Conservation (phyloP, 441 rosid genomes). For the Dalechampia spathulata region DNA sequence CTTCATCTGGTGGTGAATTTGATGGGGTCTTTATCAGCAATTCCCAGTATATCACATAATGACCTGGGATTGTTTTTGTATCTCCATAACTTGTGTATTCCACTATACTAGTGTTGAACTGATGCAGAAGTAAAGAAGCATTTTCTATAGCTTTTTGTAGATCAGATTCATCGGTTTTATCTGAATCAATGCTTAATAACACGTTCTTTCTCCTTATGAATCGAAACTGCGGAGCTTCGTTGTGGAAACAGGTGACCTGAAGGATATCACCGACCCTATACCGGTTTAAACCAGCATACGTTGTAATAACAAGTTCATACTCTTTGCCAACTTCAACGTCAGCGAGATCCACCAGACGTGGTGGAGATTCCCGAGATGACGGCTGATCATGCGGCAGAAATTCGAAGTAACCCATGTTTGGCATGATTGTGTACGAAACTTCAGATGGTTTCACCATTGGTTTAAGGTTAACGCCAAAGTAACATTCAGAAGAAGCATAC, state of each 20-base stretch:
- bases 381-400: no score
- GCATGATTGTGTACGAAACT: no score
- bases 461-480: no score
- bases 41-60: constrained; percentile 93
- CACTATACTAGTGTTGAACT: constrained; percentile 61
- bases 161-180: no score
- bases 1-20: constrained; percentile 43
- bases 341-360: constrained; percentile 51
- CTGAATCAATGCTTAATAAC: constrained; percentile 76
- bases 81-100: constrained; percentile 94
- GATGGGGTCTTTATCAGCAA: constrained; percentile 39
- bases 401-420: no score
- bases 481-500: no score
- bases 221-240: constrained; percentile 79
- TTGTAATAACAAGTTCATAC: no score
- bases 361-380: constrained; percentile 26
- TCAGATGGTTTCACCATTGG: no score
- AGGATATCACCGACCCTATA: constrained; percentile 95
- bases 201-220: constrained; percentile 83
- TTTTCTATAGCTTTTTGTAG: no score
- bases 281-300: constrained; percentile 73
- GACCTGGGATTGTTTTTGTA: no score
- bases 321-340: constrained; percentile 76
- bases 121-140: constrained; percentile 37
- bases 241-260: constrained; percentile 78